Evolutionary conservation across 2,329 filamentous ascomycete species (phyloP).

Genomic region (Tolypocladium tundrense): DNA sequence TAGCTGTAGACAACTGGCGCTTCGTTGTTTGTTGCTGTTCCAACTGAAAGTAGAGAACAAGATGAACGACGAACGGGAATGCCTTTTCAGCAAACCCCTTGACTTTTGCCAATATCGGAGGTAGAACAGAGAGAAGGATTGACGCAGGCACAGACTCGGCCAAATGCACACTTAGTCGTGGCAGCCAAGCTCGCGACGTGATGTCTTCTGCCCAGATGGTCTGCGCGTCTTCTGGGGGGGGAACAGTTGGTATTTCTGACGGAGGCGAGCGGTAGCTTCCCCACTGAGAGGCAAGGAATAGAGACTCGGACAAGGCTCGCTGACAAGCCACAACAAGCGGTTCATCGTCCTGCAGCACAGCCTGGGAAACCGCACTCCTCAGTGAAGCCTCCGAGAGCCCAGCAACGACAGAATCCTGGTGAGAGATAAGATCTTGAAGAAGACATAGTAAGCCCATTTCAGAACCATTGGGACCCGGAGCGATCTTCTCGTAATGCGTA

Average conservation of each 20-base stretch:
- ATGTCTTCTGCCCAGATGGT: slow-evolving; percentile 26
- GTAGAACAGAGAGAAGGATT: slow-evolving; percentile 58
- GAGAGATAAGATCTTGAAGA: slow-evolving; percentile 51
- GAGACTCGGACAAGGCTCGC: slow-evolving; percentile 37
- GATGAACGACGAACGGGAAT: slow-evolving; percentile 77
- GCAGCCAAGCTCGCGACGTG: slow-evolving; percentile 46
- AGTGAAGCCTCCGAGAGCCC: slow-evolving; percentile 52
- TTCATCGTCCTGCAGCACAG: slow-evolving; percentile 35
- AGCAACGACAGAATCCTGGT: slow-evolving; percentile 42
- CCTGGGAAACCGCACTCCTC: slow-evolving; percentile 45
- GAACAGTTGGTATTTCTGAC: slow-evolving; percentile 30
- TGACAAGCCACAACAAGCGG: slow-evolving; percentile 39
- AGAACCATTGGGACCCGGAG: slow-evolving; percentile 41
- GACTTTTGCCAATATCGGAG: slow-evolving; percentile 54
- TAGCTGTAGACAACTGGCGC: slow-evolving; percentile 52
- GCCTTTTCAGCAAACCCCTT: slow-evolving; percentile 61
- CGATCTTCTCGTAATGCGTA: slow-evolving; percentile 35
- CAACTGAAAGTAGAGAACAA: slow-evolving; percentile 62
- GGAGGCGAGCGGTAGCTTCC: slow-evolving; percentile 42
- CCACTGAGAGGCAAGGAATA: slow-evolving; percentile 49
- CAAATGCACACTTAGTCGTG: slow-evolving; percentile 50
- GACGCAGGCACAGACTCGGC: slow-evolving; percentile 49
- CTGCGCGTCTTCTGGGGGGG: slow-evolving; percentile 7
- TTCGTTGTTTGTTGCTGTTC: slow-evolving; percentile 50
- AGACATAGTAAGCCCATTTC: slow-evolving; percentile 53